Percentiles rank a stretch among this genome's conserved stretches.
phyloP scores from a whole-genome alignment of 441 rosid genomes.

The Brassica hybrid region DNA sequence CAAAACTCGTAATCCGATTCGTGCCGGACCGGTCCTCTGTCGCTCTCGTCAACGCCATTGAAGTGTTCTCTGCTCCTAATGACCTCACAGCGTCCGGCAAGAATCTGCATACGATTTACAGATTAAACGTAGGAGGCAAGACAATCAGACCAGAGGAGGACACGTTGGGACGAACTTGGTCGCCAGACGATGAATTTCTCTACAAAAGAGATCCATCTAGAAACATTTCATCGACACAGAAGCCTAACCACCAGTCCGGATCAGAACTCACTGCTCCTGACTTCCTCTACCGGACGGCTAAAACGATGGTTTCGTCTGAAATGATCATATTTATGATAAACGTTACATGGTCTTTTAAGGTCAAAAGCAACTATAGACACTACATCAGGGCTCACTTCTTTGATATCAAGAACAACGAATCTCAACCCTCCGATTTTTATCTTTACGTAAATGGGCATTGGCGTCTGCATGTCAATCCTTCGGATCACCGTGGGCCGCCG shows the following conservation, averaged over 20 bases:
- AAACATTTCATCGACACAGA: neutral
- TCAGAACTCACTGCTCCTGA: neutral
- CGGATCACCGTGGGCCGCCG: fast-evolving
- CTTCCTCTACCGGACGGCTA: neutral
- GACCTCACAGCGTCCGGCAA: neutral
- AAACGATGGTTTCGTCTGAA: neutral
- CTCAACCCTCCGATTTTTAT: conserved; percentile 4
- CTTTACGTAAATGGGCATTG: conserved; percentile 21
- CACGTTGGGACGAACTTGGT: conserved; percentile 36
- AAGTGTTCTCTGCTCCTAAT: conserved; percentile 32
- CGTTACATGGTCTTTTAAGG: conserved; percentile 38
- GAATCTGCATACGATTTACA: conserved; percentile 28
- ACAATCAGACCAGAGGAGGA: conserved; percentile 22
- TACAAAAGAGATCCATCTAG: neutral
- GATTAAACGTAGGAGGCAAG: conserved; percentile 38
- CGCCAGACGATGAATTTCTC: conserved; percentile 28
- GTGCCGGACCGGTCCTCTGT: conserved; percentile 10
- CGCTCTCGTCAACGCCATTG: conserved; percentile 39
- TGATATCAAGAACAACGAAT: neutral
- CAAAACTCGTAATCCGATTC: conserved; percentile 19
- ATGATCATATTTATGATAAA: neutral
- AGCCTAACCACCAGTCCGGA: conserved; percentile 24
- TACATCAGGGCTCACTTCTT: conserved; percentile 39
- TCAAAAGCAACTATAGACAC: neutral
- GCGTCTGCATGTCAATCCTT: conserved; percentile 22